Base-by-base conservation (phyloP, 1,139 yeast species). In the Scheffersomyces illinoinensis region DNA sequence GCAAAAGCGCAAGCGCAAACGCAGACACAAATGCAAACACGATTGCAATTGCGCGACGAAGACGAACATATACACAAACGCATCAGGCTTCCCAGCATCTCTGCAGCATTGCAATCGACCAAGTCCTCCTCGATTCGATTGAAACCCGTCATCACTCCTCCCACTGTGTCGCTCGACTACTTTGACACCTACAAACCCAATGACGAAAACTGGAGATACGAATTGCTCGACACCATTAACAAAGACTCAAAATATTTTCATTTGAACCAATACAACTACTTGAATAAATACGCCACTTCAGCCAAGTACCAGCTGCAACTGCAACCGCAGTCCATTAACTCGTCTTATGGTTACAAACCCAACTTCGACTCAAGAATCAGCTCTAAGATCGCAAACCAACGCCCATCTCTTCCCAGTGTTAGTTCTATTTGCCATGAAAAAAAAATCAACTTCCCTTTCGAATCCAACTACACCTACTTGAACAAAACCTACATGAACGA, bases 401-500 rank as follows among this genome's bases (percentile, higher is more conserved):
- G 51, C 5, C 76, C 76, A n/a, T 69, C 75, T 24, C 62, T 66
- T 54, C 78, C 75, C 54, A 70, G 63, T 57, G 63, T 69, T 55
- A 63, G 63, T 53, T 66, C 61, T 47, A 58, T 57, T 23, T 59
- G 58, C 20, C 60, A 59, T 49, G 81, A 76, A 59, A 71, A 78
- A 56, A 78, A 78, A 62, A 78, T 82, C 54, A 81, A 83, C 66
- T 85, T 82, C 65, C 88, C 88, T 7, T 85, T 80, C 67, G 85
- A 84, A 65, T 81, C 84, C 24, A 83, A 84, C 64, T 84, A 84
- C 66, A 81, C 86, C 19, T 84, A 84, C 65, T 71, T 79, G 66
- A 79, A 79, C 66, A 73, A 77, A 61, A 78, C 84, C 7, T 81
- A 81, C 62, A 69, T 81, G 66, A 76, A 71, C 50, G 85, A 81